Evolutionary conservation across 805 yeast genomes (phyloP).

Genomic region (Metschnikowia peoriensis): DNA sequence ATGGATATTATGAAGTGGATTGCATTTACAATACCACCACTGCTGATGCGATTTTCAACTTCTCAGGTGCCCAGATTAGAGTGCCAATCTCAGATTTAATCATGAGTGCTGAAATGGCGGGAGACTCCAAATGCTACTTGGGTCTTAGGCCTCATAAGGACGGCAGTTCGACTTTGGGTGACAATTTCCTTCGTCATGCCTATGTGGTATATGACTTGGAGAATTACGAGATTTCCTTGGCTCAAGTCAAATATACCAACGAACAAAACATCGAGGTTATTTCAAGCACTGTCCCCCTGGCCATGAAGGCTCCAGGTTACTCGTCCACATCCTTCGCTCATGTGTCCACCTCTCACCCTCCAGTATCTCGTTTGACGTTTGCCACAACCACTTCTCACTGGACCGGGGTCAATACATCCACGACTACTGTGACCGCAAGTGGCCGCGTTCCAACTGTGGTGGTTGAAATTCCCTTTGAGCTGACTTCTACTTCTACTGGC

Average conservation of each 20-base stretch:
- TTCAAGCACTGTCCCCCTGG: slow-evolving; percentile 48
- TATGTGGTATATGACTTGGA: slow-evolving; percentile 67
- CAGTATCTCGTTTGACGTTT: neutral
- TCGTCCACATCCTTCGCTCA: slow-evolving; percentile 33
- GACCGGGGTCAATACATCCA: neutral
- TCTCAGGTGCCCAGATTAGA: slow-evolving; percentile 56
- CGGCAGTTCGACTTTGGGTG: slow-evolving; percentile 41
- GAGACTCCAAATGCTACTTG: slow-evolving; percentile 27
- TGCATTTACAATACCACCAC: slow-evolving; percentile 13
- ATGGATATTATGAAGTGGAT: slow-evolving; percentile 11
- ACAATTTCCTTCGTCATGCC: slow-evolving; percentile 36
- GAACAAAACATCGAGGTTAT: slow-evolving; percentile 47
- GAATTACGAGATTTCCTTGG: slow-evolving; percentile 54
- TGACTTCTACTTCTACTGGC: neutral
- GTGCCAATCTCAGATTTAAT: slow-evolving; percentile 44
- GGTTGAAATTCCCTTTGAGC: neutral
- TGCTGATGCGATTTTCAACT: slow-evolving; percentile 35
- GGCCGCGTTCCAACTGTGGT: neutral
- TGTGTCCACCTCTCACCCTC: neutral
- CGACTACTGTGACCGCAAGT: neutral
- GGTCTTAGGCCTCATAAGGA: slow-evolving; percentile 18
- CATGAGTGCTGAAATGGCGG: slow-evolving; percentile 11
- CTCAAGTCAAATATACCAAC: slow-evolving; percentile 32
- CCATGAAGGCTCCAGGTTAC: slow-evolving; percentile 45
- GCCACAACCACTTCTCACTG: neutral